These are phyloP conservation scores for Psophocarpus tetragonolobus DNA, from an alignment of 306 rosid species.

Conservation along the genomic window DNA sequence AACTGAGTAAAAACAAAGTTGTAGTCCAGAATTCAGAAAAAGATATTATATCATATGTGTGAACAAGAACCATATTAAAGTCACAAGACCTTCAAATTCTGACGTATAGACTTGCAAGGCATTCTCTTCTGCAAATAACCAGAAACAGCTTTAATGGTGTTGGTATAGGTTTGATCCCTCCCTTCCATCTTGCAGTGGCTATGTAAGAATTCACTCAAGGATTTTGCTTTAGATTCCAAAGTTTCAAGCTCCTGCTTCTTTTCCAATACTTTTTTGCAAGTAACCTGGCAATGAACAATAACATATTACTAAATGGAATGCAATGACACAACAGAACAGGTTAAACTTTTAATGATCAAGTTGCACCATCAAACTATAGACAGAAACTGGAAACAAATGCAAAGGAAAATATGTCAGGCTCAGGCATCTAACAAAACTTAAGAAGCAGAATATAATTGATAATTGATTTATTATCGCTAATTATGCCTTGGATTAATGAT, in stretches of 20 bases:
- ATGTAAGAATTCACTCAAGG: conserved; percentile 55
- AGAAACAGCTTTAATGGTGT: conserved; percentile 48
- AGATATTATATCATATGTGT: conserved; percentile 13
- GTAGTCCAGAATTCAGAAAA: conserved; percentile 35
- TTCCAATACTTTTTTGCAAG: conserved; percentile 32
- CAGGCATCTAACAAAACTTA: neutral
- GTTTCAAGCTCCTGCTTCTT: conserved; percentile 58
- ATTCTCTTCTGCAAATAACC: conserved; percentile 61
- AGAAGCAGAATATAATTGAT: neutral
- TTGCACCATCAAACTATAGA: conserved; percentile 25
- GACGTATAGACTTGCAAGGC: conserved; percentile 54
- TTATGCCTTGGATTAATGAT: conserved; percentile 3
- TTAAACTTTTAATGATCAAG: conserved; percentile 4
- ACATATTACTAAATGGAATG: conserved; percentile 22
- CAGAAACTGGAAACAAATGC: neutral
- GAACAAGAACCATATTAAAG: conserved; percentile 32
- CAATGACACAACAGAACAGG: neutral
- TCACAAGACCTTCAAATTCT: conserved; percentile 66
- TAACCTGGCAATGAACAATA: conserved; percentile 32
- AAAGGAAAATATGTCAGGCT: neutral
- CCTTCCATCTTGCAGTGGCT: conserved; percentile 57
- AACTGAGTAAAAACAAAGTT: conserved; percentile 48
- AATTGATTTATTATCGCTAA: too few relatives aligned
- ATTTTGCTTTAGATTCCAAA: conserved; percentile 58
- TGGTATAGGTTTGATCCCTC: conserved; percentile 49